Evolutionary conservation across 176 grass and related monocot genomes (phyloP), one percentile per base, ranked within the genome.

Genomic region (Dendrocalamus sinicus): DNA sequence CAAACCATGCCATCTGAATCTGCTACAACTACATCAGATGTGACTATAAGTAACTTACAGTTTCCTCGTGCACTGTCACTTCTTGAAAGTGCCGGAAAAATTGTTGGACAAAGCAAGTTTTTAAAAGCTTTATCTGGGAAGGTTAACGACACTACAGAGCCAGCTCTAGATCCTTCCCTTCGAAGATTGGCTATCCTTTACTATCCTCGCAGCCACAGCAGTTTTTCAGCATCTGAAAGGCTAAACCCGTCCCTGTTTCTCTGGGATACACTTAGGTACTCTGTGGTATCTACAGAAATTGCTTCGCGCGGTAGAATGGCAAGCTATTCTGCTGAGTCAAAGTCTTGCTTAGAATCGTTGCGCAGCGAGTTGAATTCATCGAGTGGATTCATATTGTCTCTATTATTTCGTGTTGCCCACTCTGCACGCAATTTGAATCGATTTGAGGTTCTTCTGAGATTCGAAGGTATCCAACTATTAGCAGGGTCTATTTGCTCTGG

Each of bases 211-310:
- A 88, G 85, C 81, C 86, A 92, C 45, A 89, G 52, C 32, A 91
- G 78, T 72, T 92, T 99, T 81, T 90, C 81, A 83, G 83, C 87
- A 79, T 84, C 90, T 65, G 92, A 92, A 77, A 81, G 92, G 90
- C 70, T 96, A 61, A 96, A 86, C 45, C 90, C 88, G 26, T 96
- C 92, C 23, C 74, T 96, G 43, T 86, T 96, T 91, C 92, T 96
- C 24, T 99, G 97, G 97, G 97, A 99, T 79, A 91, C 94, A 85
- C 78, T 99, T 62, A 89, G 88, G 41, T 94, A 99, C 85, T 96
- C 94, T 39, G 39, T 96, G 32, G 83, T 92, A 53, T 96, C 90
- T 73, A 91, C 94, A 60, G 97, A 99, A 72, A 99, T 96, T 4
- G 94, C 90, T 69, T 93, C 92, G 61, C 90, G 94, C 80, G 88